Evolutionary conservation across 768 basidiomycete species (phyloP).

Genomic region (Russula sp.): DNA sequence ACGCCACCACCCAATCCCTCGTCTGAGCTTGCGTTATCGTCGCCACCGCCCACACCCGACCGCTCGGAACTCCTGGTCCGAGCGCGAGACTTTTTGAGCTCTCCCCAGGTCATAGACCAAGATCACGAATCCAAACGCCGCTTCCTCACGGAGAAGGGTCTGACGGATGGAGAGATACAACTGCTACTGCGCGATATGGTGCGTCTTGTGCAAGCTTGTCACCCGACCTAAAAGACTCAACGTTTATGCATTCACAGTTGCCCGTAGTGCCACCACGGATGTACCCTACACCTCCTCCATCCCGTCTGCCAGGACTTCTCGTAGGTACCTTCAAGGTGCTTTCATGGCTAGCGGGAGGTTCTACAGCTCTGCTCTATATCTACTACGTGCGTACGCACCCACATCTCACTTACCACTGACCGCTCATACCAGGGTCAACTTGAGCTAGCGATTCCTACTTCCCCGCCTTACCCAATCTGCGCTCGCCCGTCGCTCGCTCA

Average conservation of each 20-base stretch:
- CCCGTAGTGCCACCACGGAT: slow-evolving; percentile 66
- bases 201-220: slow-evolving; percentile 30
- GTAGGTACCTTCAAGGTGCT: slow-evolving; percentile 58
- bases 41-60: not conserved
- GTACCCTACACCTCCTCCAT: slow-evolving; percentile 69
- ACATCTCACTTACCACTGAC: not conserved
- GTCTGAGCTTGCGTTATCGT: not conserved
- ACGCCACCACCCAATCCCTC: not conserved
- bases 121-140: slow-evolving; percentile 53
- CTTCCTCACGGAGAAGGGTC: slow-evolving; percentile 70
- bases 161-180: slow-evolving; percentile 59
- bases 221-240: not conserved
- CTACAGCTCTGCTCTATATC: slow-evolving; percentile 53
- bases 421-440: not conserved
- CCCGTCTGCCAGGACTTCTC: slow-evolving; percentile 64
- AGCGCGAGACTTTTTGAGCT: slow-evolving; percentile 63
- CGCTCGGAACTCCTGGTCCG: slow-evolving; percentile 39
- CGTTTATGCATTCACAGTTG: slow-evolving; percentile 32
- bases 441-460: slow-evolving; percentile 58
- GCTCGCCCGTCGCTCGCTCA: slow-evolving; percentile 59
- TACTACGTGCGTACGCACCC: slow-evolving; percentile 54
- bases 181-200: slow-evolving; percentile 57
- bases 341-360: slow-evolving; percentile 64
- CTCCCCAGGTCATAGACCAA: slow-evolving; percentile 61
- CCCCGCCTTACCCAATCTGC: slow-evolving; percentile 60